Base-by-base conservation (phyloP, 164 flowering plant genomes). In the Chimonanthus salicifolius region DNA sequence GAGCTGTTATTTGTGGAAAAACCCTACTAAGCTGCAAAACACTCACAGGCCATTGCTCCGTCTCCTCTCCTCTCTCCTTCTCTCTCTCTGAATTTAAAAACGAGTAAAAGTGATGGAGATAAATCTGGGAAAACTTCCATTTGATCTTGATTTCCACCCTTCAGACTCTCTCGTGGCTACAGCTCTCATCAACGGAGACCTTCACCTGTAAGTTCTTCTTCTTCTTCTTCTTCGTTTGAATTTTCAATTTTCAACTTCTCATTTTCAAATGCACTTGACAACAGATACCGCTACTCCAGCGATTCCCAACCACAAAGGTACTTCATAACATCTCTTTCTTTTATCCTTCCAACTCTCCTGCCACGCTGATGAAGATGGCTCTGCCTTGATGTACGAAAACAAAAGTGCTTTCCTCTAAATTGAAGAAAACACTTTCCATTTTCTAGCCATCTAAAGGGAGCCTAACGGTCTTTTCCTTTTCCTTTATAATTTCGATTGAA, bases 81-180 rank as follows among this genome's bases (percentile, higher is more conserved):
- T 1, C 1, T 21, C 33, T 21, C 33, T 33, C 33, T 33, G 33
- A 33, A 33, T 33, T 33, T 1, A 33, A 33, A 33, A 33, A 33
- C 33, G 1, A 33, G 33, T 33, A 51, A 9, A 10, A 51, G 16
- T 54, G 60, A 91, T 91, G 94, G 96, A 92, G 87, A 82, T 91
- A 18, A 78, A 83, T 58, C 71, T 91, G 72, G 89, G 85, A 43
- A 83, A 85, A 3, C 79, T 83, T 6, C 86, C 97, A 0, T 92
- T 94, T 45, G 98, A 92, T 78, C 20, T 94, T 21, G 97, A 94
- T 80, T 94, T 92, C 71, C 97, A 94, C 78, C 98, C 97, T 9
- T 88, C 94, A 0, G 72, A 67, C 49, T 47, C 84, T 7, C 83
- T 94, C 20, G 90, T 92, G 6, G 78, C 92, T 16, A 82, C 88